Conservation (phyloP, 306 rosid species). For the Cicer arietinum region DNA sequence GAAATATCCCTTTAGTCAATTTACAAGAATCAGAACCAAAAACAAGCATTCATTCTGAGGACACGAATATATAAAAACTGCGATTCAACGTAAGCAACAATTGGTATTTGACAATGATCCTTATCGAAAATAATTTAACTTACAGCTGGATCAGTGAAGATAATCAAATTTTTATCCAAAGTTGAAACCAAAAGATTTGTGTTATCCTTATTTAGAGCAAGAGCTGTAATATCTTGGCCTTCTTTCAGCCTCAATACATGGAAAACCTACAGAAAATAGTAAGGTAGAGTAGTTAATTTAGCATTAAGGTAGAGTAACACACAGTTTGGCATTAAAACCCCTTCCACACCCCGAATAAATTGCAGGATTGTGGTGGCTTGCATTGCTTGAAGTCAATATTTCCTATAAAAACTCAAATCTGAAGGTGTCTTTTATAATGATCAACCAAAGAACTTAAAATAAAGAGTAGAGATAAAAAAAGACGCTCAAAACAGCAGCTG, state of each 20-base stretch:
- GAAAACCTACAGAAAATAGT: slow-evolving; percentile 64
- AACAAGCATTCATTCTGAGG: not conserved
- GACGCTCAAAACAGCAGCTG: not conserved
- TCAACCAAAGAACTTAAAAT: not conserved
- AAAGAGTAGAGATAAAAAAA: not conserved
- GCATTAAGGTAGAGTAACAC: not conserved
- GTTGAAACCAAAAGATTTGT: slow-evolving; percentile 96
- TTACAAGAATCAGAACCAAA: slow-evolving; percentile 17
- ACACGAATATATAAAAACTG: slow-evolving; percentile 16
- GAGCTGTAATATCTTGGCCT: slow-evolving; percentile 89
- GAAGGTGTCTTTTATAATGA: not conserved
- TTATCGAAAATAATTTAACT: slow-evolving; percentile 49
- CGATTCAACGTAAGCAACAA: slow-evolving; percentile 18
- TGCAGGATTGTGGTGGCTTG: not conserved
- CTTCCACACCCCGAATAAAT: not conserved
- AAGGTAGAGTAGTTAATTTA: slow-evolving; percentile 32
- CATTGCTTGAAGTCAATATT: not conserved
- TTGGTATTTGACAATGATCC: slow-evolving; percentile 28
- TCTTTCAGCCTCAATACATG: slow-evolving; percentile 70
- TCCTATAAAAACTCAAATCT: slow-evolving; percentile 17
- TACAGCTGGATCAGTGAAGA: slow-evolving; percentile 94
- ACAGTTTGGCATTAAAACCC: not conserved
- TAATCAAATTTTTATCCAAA: slow-evolving; percentile 74
- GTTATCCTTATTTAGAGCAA: slow-evolving; percentile 83
- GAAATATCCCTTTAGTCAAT: slow-evolving; percentile 29